Conservation (phyloP, 176 grass and related monocot species). For the Poa annua region DNA sequence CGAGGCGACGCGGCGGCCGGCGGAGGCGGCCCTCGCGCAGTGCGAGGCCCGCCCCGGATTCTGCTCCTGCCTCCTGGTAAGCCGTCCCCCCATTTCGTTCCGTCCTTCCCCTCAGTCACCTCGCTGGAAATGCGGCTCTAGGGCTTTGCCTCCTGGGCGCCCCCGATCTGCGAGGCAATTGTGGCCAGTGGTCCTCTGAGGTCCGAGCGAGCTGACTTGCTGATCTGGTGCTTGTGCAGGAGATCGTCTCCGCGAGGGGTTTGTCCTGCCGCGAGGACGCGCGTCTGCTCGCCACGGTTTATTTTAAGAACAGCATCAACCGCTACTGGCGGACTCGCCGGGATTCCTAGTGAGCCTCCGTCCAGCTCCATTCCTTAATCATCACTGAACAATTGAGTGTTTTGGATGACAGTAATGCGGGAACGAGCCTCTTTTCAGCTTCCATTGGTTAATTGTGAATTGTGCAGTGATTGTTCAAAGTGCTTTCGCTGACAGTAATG, state of each 20-base stretch:
- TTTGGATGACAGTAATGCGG: too few species aligned
- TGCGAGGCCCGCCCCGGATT: conserved; percentile 86
- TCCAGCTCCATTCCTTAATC: not conserved
- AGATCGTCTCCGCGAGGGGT: conserved; percentile 85
- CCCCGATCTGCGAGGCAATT: conserved; percentile 21
- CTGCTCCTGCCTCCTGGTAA: conserved; percentile 99
- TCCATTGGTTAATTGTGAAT: not conserved
- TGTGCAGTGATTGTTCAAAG: too few species aligned
- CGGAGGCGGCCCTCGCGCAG: conserved; percentile 79
- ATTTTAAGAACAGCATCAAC: conserved; percentile 97
- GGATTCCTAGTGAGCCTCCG: conserved; percentile 65
- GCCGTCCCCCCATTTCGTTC: conserved; percentile 7
- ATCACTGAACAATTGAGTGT: too few species aligned
- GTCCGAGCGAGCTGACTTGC: not conserved
- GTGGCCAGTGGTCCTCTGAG: not conserved
- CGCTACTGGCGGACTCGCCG: conserved; percentile 90
- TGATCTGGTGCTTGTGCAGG: conserved; percentile 56
- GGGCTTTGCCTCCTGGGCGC: conserved; percentile 21
- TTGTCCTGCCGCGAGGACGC: conserved; percentile 82
- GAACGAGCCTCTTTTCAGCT: too few species aligned
- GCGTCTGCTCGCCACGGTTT: conserved; percentile 86
- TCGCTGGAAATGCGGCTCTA: conserved; percentile 8
- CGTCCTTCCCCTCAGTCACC: not conserved
- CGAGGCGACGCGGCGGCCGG: conserved; percentile 69
- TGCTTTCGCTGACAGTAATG: not conserved